A percentile compares a stretch with the other conserved stretches of the same genome.
Evolutionary conservation across 2,329 filamentous ascomycete species (phyloP).

Genomic region (Fusarium pseudocircinatum): DNA sequence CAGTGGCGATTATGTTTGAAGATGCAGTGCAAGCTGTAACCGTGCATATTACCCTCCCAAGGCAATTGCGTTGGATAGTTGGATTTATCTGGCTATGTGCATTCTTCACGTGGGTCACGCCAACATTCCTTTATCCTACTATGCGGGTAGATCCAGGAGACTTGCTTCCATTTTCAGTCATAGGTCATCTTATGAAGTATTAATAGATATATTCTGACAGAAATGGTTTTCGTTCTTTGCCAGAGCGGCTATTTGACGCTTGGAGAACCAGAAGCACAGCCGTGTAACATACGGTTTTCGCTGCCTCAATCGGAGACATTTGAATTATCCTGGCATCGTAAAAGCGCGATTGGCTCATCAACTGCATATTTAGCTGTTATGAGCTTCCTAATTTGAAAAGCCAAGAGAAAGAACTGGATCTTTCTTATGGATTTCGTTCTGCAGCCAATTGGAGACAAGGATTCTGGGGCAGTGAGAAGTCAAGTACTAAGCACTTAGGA

Average conservation of each 20-base stretch:
- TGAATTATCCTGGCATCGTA: too few relatives aligned
- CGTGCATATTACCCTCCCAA: fast-evolving
- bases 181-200: neutral
- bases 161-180: neutral
- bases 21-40: neutral
- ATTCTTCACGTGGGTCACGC: neutral
- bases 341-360: too few relatives aligned
- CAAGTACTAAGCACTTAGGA: neutral
- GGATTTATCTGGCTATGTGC: neutral
- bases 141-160: neutral
- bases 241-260: neutral
- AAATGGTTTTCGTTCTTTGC: fast-evolving
- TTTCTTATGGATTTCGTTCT: neutral
- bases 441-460: neutral
- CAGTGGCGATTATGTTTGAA: neutral
- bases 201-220: neutral
- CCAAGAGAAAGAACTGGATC: too few relatives aligned
- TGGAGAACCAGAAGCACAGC: neutral
- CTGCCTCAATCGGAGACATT: neutral
- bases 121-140: neutral
- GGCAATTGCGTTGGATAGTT: neutral
- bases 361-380: too few relatives aligned
- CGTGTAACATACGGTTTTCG: fast-evolving
- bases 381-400: too few relatives aligned
- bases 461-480: neutral